phyloP scores from a whole-genome alignment of 148 eudicot genomes.

The Salicornia ramosissima region DNA sequence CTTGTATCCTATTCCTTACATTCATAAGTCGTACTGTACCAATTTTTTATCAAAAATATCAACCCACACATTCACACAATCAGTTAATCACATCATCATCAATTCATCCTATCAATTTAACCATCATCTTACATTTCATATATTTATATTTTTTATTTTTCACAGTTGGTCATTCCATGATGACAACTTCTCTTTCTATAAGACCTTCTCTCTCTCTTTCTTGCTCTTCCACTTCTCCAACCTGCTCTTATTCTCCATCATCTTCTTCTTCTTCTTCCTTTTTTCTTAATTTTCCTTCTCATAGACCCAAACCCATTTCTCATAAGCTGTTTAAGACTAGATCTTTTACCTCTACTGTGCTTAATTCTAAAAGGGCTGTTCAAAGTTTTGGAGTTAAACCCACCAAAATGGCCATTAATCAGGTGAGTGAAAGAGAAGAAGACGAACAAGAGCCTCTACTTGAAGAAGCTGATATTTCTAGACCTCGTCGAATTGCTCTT shows the following conservation, averaged over 20 bases:
- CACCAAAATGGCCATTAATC: constrained; percentile 39
- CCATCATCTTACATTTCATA: background rate
- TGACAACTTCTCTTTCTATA: constrained; percentile 42
- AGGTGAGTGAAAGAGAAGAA: constrained; percentile 36
- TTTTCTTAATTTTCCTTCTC: background rate
- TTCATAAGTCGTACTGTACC: too few relatives aligned
- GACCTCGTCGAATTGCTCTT: constrained; percentile 88
- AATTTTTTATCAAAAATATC: background rate
- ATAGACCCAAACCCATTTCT: constrained; percentile 30
- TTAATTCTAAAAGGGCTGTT: constrained; percentile 22
- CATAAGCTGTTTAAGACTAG: constrained; percentile 19
- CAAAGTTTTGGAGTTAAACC: constrained; percentile 22
- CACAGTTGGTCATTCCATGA: background rate
- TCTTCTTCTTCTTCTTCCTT: constrained; percentile 22
- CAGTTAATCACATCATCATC: background rate
- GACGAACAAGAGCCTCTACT: constrained; percentile 50
- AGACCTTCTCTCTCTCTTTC: constrained; percentile 28
- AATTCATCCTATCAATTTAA: background rate
- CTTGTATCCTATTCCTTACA: background rate
- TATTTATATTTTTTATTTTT: background rate
- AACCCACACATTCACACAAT: background rate
- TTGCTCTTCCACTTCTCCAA: constrained; percentile 2
- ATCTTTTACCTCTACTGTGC: constrained; percentile 24
- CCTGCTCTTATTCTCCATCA: constrained; percentile 15
- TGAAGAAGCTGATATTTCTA: constrained; percentile 52